Conservation (phyloP, 1,139 yeast genomes). For the Geotrichum candidum region DNA sequence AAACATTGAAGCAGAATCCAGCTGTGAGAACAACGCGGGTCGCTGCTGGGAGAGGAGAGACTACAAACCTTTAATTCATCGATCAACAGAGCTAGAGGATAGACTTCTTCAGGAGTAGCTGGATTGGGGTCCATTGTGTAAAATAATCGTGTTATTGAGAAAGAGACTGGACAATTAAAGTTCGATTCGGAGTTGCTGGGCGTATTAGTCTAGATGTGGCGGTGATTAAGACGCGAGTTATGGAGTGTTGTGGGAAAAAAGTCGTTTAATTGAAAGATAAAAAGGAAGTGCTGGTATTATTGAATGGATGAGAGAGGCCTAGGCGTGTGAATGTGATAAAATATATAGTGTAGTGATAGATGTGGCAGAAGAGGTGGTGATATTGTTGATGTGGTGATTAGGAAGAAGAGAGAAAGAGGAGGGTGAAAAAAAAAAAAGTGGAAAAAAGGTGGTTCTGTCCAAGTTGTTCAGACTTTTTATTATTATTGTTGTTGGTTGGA, state of each 20-base stretch:
- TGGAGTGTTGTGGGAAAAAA: neutral
- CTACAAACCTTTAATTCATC: constrained; percentile 70
- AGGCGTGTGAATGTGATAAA: neutral
- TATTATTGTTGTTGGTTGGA: neutral
- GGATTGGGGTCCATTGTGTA: constrained; percentile 18
- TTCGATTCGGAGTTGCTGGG: neutral
- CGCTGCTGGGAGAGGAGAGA: neutral
- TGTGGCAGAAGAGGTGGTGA: neutral
- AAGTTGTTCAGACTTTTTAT: neutral
- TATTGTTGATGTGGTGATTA: neutral
- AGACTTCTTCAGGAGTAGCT: constrained; percentile 51
- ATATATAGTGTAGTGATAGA: neutral
- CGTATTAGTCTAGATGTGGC: neutral
- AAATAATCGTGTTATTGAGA: neutral
- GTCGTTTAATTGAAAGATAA: neutral
- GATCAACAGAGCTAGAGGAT: constrained; percentile 92
- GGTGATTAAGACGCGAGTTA: neutral
- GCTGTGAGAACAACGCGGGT: neutral
- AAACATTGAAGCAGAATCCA: neutral
- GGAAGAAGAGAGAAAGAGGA: neutral
- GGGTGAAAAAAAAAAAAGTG: constrained; percentile 7
- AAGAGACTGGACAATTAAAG: neutral
- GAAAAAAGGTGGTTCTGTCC: neutral
- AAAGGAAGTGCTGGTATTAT: neutral
- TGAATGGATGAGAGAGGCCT: neutral